These are phyloP conservation scores for Rhodotorula diobovata DNA, from an alignment of 768 basidiomycete genomes.

Conservation along the genomic window DNA sequence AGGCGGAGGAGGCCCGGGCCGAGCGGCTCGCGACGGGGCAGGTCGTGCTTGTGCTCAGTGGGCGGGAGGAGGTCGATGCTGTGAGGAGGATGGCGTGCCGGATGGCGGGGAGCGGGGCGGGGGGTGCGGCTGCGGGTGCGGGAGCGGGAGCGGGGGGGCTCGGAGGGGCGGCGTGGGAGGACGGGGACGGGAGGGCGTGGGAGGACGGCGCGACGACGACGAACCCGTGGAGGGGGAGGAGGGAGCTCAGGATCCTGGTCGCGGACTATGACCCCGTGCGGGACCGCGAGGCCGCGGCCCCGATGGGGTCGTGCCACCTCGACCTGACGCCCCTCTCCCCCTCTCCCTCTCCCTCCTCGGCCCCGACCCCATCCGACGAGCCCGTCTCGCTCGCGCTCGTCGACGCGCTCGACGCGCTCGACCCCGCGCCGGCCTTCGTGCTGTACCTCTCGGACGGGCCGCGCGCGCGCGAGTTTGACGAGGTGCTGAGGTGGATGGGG, in stretches of 20 bases:
- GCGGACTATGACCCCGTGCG: conserved; percentile 15
- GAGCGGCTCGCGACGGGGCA: conserved; percentile 6
- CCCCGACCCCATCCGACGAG: not conserved
- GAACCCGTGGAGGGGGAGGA: not conserved
- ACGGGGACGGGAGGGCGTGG: no score
- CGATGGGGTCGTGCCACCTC: conserved; percentile 24
- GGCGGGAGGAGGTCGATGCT: conserved; percentile 22
- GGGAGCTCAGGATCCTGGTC: conserved; percentile 24
- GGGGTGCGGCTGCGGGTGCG: not conserved
- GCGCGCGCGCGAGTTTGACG: conserved; percentile 31
- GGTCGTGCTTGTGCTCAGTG: conserved; percentile 26
- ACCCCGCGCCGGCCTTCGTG: conserved; percentile 18
- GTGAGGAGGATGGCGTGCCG: conserved; percentile 24
- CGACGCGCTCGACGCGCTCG: conserved; percentile 18
- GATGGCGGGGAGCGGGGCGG: not conserved
- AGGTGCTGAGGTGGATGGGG: conserved; percentile 27
- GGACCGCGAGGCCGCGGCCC: not conserved
- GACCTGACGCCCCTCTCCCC: conserved; percentile 18
- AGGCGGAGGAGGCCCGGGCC: conserved; percentile 1
- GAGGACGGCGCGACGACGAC: not conserved
- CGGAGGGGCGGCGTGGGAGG: no score
- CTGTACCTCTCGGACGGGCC: conserved; percentile 20
- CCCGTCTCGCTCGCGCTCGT: conserved; percentile 25
- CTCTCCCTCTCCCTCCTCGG: not conserved
- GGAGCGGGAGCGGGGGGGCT: no score